These are phyloP conservation scores for Ophiostoma himal-ulmi DNA, from an alignment of 2,329 filamentous ascomycete genomes.

Conservation along the genomic window DNA sequence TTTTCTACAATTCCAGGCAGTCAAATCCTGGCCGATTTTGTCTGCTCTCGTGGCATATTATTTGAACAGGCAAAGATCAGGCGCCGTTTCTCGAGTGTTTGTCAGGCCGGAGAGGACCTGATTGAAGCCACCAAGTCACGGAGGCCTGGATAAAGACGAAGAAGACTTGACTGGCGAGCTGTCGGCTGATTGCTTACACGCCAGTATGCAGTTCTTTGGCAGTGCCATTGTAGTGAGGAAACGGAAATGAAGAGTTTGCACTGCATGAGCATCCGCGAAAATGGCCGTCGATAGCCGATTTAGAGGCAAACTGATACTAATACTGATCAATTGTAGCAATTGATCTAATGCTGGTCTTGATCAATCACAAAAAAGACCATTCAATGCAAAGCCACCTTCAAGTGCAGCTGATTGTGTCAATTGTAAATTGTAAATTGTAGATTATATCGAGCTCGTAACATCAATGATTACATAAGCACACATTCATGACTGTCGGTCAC, in stretches of 20 bases:
- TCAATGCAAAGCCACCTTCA: too few relatives aligned
- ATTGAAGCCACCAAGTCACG: neutral
- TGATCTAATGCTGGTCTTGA: neutral
- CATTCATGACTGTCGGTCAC: too few relatives aligned
- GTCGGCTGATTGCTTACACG: neutral
- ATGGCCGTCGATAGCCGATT: neutral
- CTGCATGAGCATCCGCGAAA: neutral
- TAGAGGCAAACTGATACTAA: neutral
- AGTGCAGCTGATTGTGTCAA: too few relatives aligned
- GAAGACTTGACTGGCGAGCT: neutral
- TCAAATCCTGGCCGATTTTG: neutral
- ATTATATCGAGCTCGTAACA: neutral
- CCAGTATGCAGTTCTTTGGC: neutral
- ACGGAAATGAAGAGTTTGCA: neutral
- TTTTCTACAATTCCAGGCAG: neutral
- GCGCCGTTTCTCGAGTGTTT: neutral
- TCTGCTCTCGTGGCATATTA: constrained; percentile 21
- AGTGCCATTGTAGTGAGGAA: neutral
- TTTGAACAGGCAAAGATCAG: constrained; percentile 17
- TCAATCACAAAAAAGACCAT: too few relatives aligned
- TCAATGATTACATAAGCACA: neutral
- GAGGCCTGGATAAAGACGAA: neutral
- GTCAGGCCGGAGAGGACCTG: neutral
- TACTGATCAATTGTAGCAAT: too few relatives aligned
- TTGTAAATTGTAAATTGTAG: too few relatives aligned